Conservation (phyloP, 257 asterid genomes). For the Penstemon newberryi region DNA sequence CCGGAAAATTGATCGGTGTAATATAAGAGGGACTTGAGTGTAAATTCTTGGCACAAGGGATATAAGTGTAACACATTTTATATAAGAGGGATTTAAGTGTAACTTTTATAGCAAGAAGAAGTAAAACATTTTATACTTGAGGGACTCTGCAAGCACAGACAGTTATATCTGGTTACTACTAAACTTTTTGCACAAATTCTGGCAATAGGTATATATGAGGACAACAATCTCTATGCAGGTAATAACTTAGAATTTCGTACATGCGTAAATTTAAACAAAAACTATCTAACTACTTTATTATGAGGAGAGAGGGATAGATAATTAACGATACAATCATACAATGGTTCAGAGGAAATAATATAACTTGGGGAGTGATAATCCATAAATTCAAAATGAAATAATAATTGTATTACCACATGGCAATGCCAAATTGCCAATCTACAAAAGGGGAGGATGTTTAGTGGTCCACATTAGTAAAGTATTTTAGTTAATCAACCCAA, state of each 20-base stretch:
- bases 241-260: not conserved
- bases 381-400: not conserved
- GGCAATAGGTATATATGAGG: conserved; percentile 4
- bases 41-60: no score
- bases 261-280: not conserved
- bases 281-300: not conserved
- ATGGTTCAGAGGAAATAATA: conserved; percentile 2
- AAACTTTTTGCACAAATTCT: not conserved
- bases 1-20: no score
- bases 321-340: not conserved
- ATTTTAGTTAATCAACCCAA: conserved; percentile 4
- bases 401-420: not conserved
- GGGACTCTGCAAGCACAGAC: not conserved
- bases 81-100: no score
- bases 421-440: not conserved
- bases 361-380: conserved; percentile 8
- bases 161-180: not conserved
- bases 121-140: no score
- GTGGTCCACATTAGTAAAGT: conserved; percentile 5
- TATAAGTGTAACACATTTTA: no score
- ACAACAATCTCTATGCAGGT: conserved; percentile 9
- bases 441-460: not conserved
- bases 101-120: no score
- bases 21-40: no score
- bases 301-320: not conserved